A percentile compares a stretch with the other conserved stretches of the same genome.
Conservation (phyloP, 257 asterid species). For the Ajuga chamaepitys region DNA sequence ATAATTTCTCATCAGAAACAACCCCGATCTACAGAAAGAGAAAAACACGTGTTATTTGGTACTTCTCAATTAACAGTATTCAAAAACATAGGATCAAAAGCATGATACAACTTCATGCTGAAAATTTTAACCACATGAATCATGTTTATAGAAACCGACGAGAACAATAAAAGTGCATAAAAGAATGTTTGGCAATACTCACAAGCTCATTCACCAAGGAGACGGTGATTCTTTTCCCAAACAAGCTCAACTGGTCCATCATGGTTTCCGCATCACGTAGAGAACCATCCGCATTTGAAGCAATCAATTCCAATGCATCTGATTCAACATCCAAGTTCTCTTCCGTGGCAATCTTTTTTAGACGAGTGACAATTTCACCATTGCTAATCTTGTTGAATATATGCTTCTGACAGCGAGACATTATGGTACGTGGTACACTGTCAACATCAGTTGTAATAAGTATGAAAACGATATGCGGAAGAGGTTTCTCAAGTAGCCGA, state of each 20-base stretch:
- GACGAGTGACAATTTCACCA: slow-evolving; percentile 58
- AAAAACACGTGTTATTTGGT: not conserved
- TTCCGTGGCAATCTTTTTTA: slow-evolving; percentile 57
- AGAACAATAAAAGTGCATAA: not conserved
- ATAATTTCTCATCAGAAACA: slow-evolving; percentile 86
- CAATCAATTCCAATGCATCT: slow-evolving; percentile 84
- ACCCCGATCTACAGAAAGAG: slow-evolving; percentile 69
- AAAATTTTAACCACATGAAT: not conserved
- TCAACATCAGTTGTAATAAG: slow-evolving; percentile 73
- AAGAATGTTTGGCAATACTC: slow-evolving; percentile 29
- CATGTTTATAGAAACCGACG: not conserved
- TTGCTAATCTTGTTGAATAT: slow-evolving; percentile 70
- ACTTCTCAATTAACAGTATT: not conserved
- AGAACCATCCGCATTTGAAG: slow-evolving; percentile 91
- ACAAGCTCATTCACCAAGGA: slow-evolving; percentile 95
- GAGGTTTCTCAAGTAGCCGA: slow-evolving; percentile 71
- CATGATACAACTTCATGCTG: not conserved
- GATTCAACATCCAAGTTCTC: slow-evolving; percentile 70
- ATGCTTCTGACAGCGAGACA: slow-evolving; percentile 89
- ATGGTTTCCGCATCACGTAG: slow-evolving; percentile 92
- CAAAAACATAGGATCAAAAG: not conserved
- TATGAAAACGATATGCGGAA: slow-evolving; percentile 58
- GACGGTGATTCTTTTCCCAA: slow-evolving; percentile 74
- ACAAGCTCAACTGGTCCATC: slow-evolving; percentile 91
- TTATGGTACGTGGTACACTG: slow-evolving; percentile 67